These are phyloP conservation scores for Cadophora malorum DNA, from an alignment of 2,329 filamentous ascomycete species.

Conservation along the genomic window DNA sequence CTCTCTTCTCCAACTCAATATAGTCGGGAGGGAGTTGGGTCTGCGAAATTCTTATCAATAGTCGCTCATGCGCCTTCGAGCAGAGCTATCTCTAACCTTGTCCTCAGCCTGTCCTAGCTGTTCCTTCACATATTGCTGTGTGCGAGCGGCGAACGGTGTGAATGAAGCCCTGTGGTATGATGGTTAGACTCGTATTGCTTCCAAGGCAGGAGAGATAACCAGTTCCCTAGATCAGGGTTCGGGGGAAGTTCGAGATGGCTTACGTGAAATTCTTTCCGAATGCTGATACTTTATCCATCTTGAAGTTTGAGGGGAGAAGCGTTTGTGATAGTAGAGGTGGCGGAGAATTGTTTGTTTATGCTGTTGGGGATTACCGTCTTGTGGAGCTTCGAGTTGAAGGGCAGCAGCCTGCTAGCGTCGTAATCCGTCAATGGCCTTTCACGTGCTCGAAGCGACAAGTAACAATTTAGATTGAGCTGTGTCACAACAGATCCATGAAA, in stretches of 20 bases:
- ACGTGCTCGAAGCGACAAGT: conserved; percentile 16
- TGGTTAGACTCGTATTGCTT: conserved; percentile 47
- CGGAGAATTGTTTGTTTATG: conserved; percentile 28
- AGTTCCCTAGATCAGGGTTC: conserved; percentile 28
- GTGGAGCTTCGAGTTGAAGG: conserved; percentile 11
- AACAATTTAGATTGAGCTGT: not conserved
- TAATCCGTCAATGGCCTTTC: not conserved
- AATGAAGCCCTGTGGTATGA: conserved; percentile 76
- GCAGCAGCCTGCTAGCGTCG: conserved; percentile 5
- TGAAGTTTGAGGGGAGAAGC: conserved; percentile 27
- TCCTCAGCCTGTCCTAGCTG: conserved; percentile 94
- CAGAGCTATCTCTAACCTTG: conserved; percentile 63
- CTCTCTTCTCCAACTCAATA: conserved; percentile 96
- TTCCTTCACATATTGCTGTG: conserved; percentile 97
- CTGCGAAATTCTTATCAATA: conserved; percentile 52
- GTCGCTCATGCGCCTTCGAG: conserved; percentile 19
- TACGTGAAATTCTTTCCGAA: conserved; percentile 76
- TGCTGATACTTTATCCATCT: conserved; percentile 73
- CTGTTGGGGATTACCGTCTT: conserved; percentile 22
- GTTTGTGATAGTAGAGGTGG: conserved; percentile 27
- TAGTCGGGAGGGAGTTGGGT: conserved; percentile 97
- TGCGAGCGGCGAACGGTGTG: conserved; percentile 90
- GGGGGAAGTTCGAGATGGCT: conserved; percentile 40
- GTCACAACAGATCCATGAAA: not conserved
- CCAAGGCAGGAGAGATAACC: conserved; percentile 28